phyloP scores from a whole-genome alignment of 2,329 filamentous ascomycete species.

The Trichoderma pleuroti region DNA sequence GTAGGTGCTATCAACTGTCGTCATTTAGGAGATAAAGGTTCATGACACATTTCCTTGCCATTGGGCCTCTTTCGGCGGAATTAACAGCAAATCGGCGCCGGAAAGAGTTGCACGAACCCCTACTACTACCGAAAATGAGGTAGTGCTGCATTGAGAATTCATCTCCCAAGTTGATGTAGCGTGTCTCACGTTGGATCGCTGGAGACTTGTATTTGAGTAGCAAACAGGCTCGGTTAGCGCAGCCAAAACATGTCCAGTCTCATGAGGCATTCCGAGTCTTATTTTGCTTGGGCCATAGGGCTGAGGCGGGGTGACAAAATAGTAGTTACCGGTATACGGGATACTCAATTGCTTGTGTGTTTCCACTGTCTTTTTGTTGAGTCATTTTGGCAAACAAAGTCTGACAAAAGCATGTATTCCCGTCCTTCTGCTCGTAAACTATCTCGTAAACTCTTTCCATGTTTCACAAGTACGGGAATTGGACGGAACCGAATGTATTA shows the following conservation, averaged over 20 bases:
- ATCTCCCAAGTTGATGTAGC: background rate
- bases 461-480: background rate
- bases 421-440: background rate
- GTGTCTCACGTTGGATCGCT: slow-evolving; percentile 6
- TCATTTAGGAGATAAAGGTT: background rate
- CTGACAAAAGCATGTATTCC: background rate
- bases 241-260: background rate
- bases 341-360: background rate
- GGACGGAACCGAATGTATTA: background rate
- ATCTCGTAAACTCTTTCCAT: background rate
- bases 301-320: background rate
- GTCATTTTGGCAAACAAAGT: background rate
- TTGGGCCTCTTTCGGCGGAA: background rate
- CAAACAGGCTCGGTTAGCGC: background rate
- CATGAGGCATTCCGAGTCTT: background rate
- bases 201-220: background rate
- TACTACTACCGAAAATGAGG: background rate
- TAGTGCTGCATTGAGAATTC: background rate
- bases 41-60: background rate
- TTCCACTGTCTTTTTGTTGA: background rate
- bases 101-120: background rate
- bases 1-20: background rate
- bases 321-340: background rate
- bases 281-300: background rate
- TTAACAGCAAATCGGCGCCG: background rate